Percentiles rank a stretch among this genome's conserved stretches.
Conservation (phyloP, 1,284 basidiomycete species). For the Athelia sp. region DNA sequence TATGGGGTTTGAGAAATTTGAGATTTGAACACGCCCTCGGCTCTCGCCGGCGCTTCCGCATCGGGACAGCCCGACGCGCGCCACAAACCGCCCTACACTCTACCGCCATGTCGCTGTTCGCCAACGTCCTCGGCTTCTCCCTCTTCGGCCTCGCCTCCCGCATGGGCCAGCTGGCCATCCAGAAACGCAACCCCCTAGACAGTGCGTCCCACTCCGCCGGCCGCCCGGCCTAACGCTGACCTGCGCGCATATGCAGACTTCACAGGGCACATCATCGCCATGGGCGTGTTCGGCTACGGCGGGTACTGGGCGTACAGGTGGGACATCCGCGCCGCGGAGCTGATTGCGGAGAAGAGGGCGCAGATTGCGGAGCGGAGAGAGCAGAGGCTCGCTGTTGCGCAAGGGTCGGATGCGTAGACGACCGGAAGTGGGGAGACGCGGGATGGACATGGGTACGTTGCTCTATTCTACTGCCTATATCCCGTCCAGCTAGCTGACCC, state of each 20-base stretch:
- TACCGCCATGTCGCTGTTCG: constrained; percentile 69
- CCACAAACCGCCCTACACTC: too few species aligned
- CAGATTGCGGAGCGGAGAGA: constrained; percentile 47
- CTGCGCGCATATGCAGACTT: constrained; percentile 39
- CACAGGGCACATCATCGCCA: constrained; percentile 58
- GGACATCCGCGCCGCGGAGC: constrained; percentile 52
- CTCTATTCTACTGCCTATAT: too few species aligned
- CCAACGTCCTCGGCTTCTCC: constrained; percentile 75
- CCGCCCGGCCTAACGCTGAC: too few species aligned
- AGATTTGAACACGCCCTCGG: too few species aligned
- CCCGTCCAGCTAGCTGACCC: too few species aligned
- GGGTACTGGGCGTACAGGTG: constrained; percentile 69
- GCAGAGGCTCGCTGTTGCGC: background rate
- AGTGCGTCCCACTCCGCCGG: constrained; percentile 48
- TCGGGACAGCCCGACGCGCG: too few species aligned
- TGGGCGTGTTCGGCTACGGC: constrained; percentile 58
- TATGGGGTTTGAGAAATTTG: too few species aligned
- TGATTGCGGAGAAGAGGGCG: constrained; percentile 56
- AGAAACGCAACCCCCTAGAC: constrained; percentile 59
- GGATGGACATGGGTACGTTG: too few species aligned
- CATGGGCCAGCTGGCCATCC: constrained; percentile 78
- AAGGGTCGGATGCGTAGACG: background rate
- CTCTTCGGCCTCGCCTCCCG: constrained; percentile 74
- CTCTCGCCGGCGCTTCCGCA: too few species aligned
- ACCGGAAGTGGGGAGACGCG: background rate